A percentile compares a stretch with the other conserved stretches of the same genome.
Conservation (phyloP, 208 protist genomes). For the Leishmania amazonensis region DNA sequence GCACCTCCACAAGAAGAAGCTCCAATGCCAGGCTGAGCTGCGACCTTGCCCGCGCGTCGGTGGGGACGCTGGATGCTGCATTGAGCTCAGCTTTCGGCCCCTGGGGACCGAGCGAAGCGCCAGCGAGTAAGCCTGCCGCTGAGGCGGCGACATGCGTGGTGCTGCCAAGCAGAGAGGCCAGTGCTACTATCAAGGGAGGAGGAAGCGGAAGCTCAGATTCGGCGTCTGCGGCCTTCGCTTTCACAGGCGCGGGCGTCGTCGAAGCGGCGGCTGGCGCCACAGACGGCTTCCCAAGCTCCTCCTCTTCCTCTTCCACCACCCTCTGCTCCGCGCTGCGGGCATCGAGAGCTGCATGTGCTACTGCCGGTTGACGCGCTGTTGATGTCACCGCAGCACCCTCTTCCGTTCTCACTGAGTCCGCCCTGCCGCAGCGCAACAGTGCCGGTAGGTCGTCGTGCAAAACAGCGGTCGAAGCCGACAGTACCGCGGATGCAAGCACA, state of each 20-base stretch:
- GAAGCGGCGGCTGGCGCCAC: background rate
- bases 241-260: background rate
- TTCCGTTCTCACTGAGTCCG: background rate
- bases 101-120: background rate
- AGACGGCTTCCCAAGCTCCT: slow-evolving; percentile 7
- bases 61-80: background rate
- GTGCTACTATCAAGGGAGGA: slow-evolving; percentile 9
- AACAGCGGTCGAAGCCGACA: slow-evolving; percentile 4
- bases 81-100: background rate
- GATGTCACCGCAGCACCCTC: background rate
- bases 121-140: background rate
- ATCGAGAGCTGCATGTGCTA: background rate
- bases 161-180: slow-evolving; percentile 3
- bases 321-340: background rate
- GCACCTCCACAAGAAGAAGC: slow-evolving; percentile 28
- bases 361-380: background rate
- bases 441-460: background rate
- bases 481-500: background rate
- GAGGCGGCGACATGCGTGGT: background rate
- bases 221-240: background rate
- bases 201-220: slow-evolving; percentile 6
- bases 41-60: background rate
- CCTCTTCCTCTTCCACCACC: slow-evolving; percentile 8
- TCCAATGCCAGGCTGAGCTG: background rate
- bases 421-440: background rate